Percentiles rank a stretch among this genome's conserved stretches.
These are phyloP conservation scores for Fusarium compactum DNA, from an alignment of 2,329 filamentous ascomycete genomes.

Conservation along the genomic window DNA sequence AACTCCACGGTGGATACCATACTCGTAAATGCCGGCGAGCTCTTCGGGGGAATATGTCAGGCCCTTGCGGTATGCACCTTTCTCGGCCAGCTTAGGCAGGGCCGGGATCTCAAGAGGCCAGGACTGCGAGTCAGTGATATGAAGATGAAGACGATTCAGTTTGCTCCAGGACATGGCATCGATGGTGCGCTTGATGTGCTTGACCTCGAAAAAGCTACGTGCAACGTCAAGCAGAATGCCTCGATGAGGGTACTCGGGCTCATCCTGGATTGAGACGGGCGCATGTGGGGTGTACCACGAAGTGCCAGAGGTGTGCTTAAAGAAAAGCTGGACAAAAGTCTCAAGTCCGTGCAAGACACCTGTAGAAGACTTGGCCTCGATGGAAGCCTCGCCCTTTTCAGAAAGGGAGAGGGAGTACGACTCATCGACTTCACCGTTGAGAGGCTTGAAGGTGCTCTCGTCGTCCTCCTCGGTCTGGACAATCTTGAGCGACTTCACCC, in stretches of 20 bases:
- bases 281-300: constrained; percentile 76
- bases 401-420: constrained; percentile 77
- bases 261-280: constrained; percentile 78
- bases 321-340: constrained; percentile 85
- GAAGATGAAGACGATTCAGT: constrained; percentile 84
- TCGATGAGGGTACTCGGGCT: constrained; percentile 80
- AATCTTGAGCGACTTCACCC: constrained; percentile 71
- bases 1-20: constrained; percentile 73
- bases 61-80: constrained; percentile 78
- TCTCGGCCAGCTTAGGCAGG: constrained; percentile 74
- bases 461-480: constrained; percentile 68
- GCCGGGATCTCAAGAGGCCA: constrained; percentile 86
- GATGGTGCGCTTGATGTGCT: constrained; percentile 79
- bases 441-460: constrained; percentile 68
- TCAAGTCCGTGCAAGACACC: constrained; percentile 80
- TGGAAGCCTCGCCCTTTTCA: constrained; percentile 68
- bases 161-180: constrained; percentile 84
- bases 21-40: constrained; percentile 74
- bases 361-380: constrained; percentile 73
- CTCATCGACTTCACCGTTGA: constrained; percentile 76
- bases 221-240: constrained; percentile 84
- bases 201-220: constrained; percentile 76
- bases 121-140: constrained; percentile 85
- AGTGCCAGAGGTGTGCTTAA: constrained; percentile 70
- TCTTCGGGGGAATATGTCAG: constrained; percentile 76